A percentile compares a stretch with the other conserved stretches of the same genome.
phyloP scores from a whole-genome alignment of 495 filamentous ascomycete genomes.

The Cercophora newfieldiana region DNA sequence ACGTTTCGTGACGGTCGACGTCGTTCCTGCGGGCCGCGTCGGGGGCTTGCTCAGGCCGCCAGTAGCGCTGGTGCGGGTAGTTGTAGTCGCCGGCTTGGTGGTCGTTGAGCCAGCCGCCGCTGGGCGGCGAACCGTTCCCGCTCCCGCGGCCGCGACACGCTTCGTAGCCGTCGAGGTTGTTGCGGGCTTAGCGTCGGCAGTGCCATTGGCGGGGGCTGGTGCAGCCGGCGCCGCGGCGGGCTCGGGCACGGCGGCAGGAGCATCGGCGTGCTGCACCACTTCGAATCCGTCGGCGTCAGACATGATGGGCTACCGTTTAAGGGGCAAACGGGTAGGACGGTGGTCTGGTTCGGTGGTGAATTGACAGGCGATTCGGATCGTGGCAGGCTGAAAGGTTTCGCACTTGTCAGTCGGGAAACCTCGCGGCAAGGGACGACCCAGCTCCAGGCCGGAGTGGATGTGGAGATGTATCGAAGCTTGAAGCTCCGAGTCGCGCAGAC shows the following conservation, averaged over 20 bases:
- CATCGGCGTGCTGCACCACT: constrained; percentile 42
- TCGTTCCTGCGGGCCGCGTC: constrained; percentile 36
- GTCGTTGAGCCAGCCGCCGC: constrained; percentile 26
- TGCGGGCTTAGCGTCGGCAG: constrained; percentile 34
- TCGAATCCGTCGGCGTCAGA: constrained; percentile 47
- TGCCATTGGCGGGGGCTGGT: constrained; percentile 29
- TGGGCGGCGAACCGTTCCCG: constrained; percentile 20
- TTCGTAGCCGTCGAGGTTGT: constrained; percentile 29
- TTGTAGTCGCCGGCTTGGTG: constrained; percentile 41
- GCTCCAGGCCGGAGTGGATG: neutral
- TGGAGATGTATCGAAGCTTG: neutral
- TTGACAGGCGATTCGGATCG: neutral
- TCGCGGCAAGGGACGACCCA: neutral
- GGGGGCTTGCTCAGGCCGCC: constrained; percentile 39
- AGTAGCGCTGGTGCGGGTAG: constrained; percentile 37
- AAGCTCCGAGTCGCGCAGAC: neutral
- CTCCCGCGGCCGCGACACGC: constrained; percentile 26
- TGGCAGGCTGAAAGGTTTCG: neutral
- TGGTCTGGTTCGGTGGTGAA: neutral
- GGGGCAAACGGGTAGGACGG: neutral
- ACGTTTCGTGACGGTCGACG: constrained; percentile 37
- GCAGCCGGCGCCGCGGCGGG: constrained; percentile 22
- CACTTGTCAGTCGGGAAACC: constrained; percentile 1
- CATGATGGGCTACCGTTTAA: constrained; percentile 36
- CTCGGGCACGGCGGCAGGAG: constrained; percentile 27